Evolutionary conservation across 768 basidiomycete genomes (phyloP).

Genomic region (Agrocybe chaxingu): DNA sequence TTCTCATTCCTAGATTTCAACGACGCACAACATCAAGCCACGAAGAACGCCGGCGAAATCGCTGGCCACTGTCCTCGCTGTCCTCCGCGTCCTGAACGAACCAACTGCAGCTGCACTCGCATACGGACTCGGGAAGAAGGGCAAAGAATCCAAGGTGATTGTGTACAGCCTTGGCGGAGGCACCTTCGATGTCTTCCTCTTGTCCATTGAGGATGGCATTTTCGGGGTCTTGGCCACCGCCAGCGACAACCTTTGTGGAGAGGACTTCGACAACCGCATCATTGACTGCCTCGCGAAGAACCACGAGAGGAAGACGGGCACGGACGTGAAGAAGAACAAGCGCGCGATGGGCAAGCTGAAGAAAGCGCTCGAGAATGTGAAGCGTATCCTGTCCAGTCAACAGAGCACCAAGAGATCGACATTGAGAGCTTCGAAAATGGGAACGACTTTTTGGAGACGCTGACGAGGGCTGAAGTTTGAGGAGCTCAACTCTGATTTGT

Average conservation of each 20-base stretch:
- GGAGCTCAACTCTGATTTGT: conserved; percentile 80
- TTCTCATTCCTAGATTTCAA: conserved; percentile 46
- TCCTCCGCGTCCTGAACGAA: conserved; percentile 67
- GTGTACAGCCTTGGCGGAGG: conserved; percentile 75
- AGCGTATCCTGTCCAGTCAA: conserved; percentile 57
- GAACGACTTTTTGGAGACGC: conserved; percentile 75
- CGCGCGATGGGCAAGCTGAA: conserved; percentile 70
- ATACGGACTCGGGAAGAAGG: conserved; percentile 65
- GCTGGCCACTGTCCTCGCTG: conserved; percentile 47
- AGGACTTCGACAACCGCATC: conserved; percentile 65
- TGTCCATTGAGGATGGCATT: conserved; percentile 65
- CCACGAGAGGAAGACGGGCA: conserved; percentile 68
- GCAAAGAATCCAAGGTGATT: conserved; percentile 55
- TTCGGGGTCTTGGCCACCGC: conserved; percentile 73
- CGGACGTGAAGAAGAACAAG: conserved; percentile 55
- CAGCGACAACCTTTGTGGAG: conserved; percentile 72
- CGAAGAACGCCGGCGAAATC: conserved; percentile 65
- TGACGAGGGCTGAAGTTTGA: conserved; percentile 83
- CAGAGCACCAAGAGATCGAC: conserved; percentile 49
- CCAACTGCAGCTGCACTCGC: conserved; percentile 71
- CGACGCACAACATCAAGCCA: conserved; percentile 59
- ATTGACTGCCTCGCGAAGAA: conserved; percentile 67
- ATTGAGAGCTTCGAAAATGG: conserved; percentile 70
- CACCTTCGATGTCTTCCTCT: conserved; percentile 70
- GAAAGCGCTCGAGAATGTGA: conserved; percentile 71